Base-by-base conservation (phyloP, 2,329 filamentous ascomycete genomes). In the Dactylella cylindrospora region DNA sequence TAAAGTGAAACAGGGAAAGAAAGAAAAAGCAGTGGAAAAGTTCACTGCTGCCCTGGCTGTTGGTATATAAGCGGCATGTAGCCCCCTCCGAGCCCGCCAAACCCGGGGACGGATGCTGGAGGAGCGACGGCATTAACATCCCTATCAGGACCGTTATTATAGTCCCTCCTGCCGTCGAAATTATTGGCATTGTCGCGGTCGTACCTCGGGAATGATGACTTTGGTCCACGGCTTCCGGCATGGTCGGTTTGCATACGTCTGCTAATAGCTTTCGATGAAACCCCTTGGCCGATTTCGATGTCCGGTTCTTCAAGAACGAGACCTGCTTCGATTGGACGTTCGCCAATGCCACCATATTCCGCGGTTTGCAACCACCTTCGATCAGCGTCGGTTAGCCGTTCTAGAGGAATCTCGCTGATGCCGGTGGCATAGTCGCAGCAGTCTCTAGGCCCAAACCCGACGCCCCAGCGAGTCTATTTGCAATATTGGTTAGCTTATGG, bases 281-380 rank as follows among this genome's bases (percentile, higher is more conserved):
- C 94, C 52, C 93, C 93, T 13, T 91, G 90, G 47, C 93, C 93
- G 55, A 98, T 98, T 74, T 98, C 93, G 69, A 98, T 98, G 71
- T 98, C 93, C 2, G 93, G 93, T 74, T 98, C 93, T 72, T 98
- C 93, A 20, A 98, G 86, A 5, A 90, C 86, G 75, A 98, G 82
- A 33, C 90, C 90, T 10, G 81, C 78, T 70, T 90, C 85, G 62
- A 98, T 88, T 1, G 83, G 76, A 53, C 81, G 80, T 51, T 91
- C 93, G 53, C 91, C 93, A 65, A 88, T 95, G 50, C 93, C 93
- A 67, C 93, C 93, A 71, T 85, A 95, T 66, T 95, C 88, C 9
- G 93, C 94, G 28, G 84, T 95, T 66, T 95, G 75, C 79, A 97
- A 89, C 93, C 93, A 98, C 74, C 97, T 96, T 65, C 88, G 83